phyloP scores from a whole-genome alignment of 1,284 basidiomycete species.

The Pascua sp. region DNA sequence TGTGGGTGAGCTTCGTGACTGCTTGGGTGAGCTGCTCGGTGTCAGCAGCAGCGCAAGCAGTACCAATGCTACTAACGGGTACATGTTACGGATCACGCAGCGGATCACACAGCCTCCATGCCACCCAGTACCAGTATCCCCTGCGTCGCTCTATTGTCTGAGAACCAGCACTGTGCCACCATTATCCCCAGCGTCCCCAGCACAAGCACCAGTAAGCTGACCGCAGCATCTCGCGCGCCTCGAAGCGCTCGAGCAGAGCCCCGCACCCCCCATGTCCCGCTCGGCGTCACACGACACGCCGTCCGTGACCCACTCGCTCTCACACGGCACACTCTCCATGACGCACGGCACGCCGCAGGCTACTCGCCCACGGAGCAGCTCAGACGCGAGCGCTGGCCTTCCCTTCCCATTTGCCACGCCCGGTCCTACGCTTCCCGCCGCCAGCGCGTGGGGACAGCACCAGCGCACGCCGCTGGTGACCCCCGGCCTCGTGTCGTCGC shows the following conservation, averaged over 20 bases:
- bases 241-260: not conserved
- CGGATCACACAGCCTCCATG: too few relatives aligned
- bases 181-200: too few relatives aligned
- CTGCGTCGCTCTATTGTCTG: too few relatives aligned
- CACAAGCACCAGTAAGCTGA: not conserved
- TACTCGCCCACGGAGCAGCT: too few relatives aligned
- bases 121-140: too few relatives aligned
- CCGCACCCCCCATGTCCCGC: not conserved
- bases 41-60: too few relatives aligned
- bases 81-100: too few relatives aligned
- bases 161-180: too few relatives aligned
- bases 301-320: not conserved
- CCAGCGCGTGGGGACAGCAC: not conserved
- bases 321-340: not conserved
- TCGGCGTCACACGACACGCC: not conserved
- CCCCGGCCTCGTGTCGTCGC: constrained; percentile 11
- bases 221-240: constrained; percentile 6
- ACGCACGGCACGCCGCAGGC: not conserved
- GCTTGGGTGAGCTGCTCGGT: too few relatives aligned
- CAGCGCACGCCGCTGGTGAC: constrained; percentile 7
- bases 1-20: not conserved
- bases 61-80: too few relatives aligned
- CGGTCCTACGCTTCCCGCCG: not conserved
- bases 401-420: too few relatives aligned
- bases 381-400: too few relatives aligned